Evolutionary conservation across 352 stramenopile species (phyloP).

Genomic region (Achlya hypogyna): DNA sequence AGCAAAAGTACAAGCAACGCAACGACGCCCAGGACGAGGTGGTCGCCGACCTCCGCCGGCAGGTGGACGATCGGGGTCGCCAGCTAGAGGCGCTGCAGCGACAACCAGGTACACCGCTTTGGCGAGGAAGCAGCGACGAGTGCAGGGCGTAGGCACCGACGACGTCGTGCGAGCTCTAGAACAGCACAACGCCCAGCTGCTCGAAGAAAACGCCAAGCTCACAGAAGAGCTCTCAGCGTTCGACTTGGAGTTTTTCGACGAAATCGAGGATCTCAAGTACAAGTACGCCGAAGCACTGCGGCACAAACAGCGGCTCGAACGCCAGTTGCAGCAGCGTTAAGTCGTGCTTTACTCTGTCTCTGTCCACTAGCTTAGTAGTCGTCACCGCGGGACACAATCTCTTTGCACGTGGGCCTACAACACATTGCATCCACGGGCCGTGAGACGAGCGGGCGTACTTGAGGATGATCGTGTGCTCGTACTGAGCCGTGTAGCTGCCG

Average conservation of each 20-base stretch:
- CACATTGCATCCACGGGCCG: not conserved
- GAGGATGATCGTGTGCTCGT: slow-evolving; percentile 98
- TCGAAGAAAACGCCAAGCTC: slow-evolving; percentile 65
- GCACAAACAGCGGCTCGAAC: slow-evolving; percentile 62
- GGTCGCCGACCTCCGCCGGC: slow-evolving; percentile 18
- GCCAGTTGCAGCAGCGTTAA: not conserved
- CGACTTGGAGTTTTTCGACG: slow-evolving; percentile 92
- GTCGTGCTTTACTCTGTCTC: too few species aligned
- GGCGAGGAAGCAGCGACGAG: not conserved
- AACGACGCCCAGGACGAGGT: slow-evolving; percentile 17
- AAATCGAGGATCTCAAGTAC: slow-evolving; percentile 95
- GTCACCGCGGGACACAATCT: slow-evolving; percentile 95
- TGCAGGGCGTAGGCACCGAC: slow-evolving; percentile 8
- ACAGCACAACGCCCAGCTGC: slow-evolving; percentile 32
- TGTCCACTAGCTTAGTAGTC: slow-evolving; percentile 96
- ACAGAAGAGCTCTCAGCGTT: slow-evolving; percentile 82
- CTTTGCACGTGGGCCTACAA: slow-evolving; percentile 92
- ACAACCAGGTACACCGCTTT: slow-evolving; percentile 2
- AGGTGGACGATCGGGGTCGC: slow-evolving; percentile 26
- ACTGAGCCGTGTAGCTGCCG: slow-evolving; percentile 97
- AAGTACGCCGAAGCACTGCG: slow-evolving; percentile 84
- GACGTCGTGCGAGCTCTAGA: slow-evolving; percentile 18
- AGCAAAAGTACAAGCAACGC: slow-evolving; percentile 27
- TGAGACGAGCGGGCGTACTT: slow-evolving; percentile 4
- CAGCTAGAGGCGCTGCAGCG: slow-evolving; percentile 30